Percentiles rank a stretch among this genome's conserved stretches.
phyloP scores from a whole-genome alignment of 768 basidiomycete species.

The Nidularia pulvinata region DNA sequence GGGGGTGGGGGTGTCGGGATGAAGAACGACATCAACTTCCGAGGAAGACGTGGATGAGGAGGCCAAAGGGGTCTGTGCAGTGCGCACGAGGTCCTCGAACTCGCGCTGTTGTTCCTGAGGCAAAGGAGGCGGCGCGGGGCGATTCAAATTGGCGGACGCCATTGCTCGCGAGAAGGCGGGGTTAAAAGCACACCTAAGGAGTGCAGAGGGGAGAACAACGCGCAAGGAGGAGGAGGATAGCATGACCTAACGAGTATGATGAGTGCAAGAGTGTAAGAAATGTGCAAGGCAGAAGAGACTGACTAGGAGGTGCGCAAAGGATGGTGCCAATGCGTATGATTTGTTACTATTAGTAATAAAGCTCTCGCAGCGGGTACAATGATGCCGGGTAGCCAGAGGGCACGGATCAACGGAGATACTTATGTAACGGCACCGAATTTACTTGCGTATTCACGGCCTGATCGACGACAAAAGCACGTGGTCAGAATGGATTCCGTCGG shows the following conservation, averaged over 20 bases:
- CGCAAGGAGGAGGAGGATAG: not conserved
- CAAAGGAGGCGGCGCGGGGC: slow-evolving; percentile 76
- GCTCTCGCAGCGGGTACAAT: too few relatives aligned
- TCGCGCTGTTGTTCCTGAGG: slow-evolving; percentile 78
- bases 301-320: too few relatives aligned
- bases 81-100: slow-evolving; percentile 80
- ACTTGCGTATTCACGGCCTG: too few relatives aligned
- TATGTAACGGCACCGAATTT: too few relatives aligned
- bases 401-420: too few relatives aligned
- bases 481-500: too few relatives aligned
- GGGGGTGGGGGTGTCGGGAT: slow-evolving; percentile 69
- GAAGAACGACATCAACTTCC: slow-evolving; percentile 42
- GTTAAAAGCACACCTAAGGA: not conserved
- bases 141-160: slow-evolving; percentile 32
- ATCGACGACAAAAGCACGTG: too few relatives aligned
- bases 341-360: too few relatives aligned
- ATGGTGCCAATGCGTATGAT: too few relatives aligned
- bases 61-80: slow-evolving; percentile 46
- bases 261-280: not conserved
- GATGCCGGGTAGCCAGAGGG: too few relatives aligned
- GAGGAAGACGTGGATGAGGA: slow-evolving; percentile 15
- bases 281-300: too few relatives aligned
- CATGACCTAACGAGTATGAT: not conserved
- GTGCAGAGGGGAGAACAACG: not conserved
- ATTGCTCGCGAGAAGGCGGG: slow-evolving; percentile 12